phyloP scores from a whole-genome alignment of 2,329 filamentous ascomycete species.

The Cercospora sojina region DNA sequence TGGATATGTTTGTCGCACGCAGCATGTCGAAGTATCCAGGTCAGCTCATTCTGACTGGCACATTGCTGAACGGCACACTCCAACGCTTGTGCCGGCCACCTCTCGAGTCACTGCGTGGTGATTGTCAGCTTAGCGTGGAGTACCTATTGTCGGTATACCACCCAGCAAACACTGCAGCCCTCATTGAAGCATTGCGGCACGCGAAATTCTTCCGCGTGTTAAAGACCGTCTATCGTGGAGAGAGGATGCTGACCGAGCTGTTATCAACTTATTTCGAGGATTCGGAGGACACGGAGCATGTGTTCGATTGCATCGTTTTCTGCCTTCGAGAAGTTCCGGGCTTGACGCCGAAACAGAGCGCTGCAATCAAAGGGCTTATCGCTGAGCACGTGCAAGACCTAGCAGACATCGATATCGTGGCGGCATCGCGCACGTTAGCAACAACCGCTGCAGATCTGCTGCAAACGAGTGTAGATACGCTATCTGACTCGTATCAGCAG shows the following conservation, averaged over 20 bases:
- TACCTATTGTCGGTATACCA: slow-evolving; percentile 93
- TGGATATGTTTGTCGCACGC: slow-evolving; percentile 97
- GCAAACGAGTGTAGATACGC: slow-evolving; percentile 60
- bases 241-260: slow-evolving; percentile 76
- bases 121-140: slow-evolving; percentile 95
- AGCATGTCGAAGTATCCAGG: slow-evolving; percentile 96
- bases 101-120: slow-evolving; percentile 75
- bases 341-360: slow-evolving; percentile 67
- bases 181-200: slow-evolving; percentile 74
- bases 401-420: slow-evolving; percentile 63
- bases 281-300: slow-evolving; percentile 66
- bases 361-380: slow-evolving; percentile 68
- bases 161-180: slow-evolving; percentile 71
- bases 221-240: slow-evolving; percentile 79
- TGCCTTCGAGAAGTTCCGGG: slow-evolving; percentile 66
- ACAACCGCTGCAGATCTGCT: slow-evolving; percentile 64
- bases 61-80: slow-evolving; percentile 77
- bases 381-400: slow-evolving; percentile 65
- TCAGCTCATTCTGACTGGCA: slow-evolving; percentile 86
- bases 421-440: slow-evolving; percentile 65
- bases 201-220: slow-evolving; percentile 88
- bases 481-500: slow-evolving; percentile 63
- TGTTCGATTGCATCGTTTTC: slow-evolving; percentile 78
- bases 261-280: slow-evolving; percentile 84
- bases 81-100: slow-evolving; percentile 82